Conservation (phyloP, 805 yeast genomes). For the Pichia ethanolica region DNA sequence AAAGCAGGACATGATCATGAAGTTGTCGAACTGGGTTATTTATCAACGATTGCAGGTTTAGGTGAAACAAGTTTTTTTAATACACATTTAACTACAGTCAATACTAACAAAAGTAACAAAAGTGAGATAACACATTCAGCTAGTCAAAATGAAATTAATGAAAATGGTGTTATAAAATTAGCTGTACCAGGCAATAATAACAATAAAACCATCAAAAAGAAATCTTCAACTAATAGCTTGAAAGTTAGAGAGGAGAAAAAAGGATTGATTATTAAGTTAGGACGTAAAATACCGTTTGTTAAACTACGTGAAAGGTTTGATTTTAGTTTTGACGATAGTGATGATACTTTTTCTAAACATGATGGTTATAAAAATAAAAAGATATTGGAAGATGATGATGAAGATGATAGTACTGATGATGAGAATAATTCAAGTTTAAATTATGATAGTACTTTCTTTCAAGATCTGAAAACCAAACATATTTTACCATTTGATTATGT, state of each 20-base stretch:
- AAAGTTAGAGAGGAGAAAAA: neutral
- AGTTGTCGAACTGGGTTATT: slow-evolving; percentile 30
- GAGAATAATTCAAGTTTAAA: neutral
- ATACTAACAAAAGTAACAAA: neutral
- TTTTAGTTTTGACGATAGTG: neutral
- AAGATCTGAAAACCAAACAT: neutral
- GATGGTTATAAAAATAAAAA: neutral
- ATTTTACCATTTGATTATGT: neutral
- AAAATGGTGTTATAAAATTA: neutral
- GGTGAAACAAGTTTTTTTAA: slow-evolving; percentile 35
- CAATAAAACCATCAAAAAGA: neutral
- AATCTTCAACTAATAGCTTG: neutral
- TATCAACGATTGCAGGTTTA: slow-evolving; percentile 32
- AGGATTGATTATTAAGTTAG: neutral
- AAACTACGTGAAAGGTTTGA: neutral
- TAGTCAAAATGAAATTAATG: neutral
- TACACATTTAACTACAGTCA: neutral
- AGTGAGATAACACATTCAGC: neutral
- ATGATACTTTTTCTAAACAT: neutral
- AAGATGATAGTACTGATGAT: slow-evolving; percentile 4
- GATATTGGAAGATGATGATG: neutral
- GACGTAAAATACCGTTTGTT: neutral
- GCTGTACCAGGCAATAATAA: neutral
- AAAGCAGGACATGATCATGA: neutral
- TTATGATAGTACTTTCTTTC: neutral